A percentile compares a stretch with the other conserved stretches of the same genome.
These are phyloP conservation scores for Tubosaeta brunneosetosa DNA, from an alignment of 768 basidiomycete species.

Conservation along the genomic window DNA sequence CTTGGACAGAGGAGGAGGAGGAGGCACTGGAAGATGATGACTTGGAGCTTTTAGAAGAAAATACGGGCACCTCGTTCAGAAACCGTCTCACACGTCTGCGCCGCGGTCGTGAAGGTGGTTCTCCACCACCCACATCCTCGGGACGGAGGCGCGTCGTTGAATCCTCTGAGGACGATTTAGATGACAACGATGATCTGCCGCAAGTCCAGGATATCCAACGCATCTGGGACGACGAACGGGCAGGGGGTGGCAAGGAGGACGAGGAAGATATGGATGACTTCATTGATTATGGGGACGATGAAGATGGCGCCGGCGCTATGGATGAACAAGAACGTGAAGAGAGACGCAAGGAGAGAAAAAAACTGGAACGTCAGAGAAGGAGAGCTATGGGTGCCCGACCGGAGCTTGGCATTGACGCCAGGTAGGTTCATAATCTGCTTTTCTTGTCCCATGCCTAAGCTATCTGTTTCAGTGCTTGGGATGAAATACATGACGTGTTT, in stretches of 20 bases:
- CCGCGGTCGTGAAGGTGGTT: constrained; percentile 68
- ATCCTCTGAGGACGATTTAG: constrained; percentile 75
- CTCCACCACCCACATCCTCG: constrained; percentile 59
- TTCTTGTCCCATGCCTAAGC: constrained; percentile 7
- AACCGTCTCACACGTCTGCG: constrained; percentile 72
- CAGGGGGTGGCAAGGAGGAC: constrained; percentile 42
- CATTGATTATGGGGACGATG: constrained; percentile 74
- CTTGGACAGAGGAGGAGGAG: constrained; percentile 43
- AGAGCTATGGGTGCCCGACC: constrained; percentile 62
- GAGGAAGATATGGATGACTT: constrained; percentile 70
- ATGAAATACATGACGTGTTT: constrained; percentile 93
- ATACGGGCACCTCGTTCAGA: constrained; percentile 77
- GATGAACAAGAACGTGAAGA: constrained; percentile 76
- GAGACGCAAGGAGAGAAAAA: constrained; percentile 59
- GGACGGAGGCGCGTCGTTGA: constrained; percentile 57
- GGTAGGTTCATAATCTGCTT: constrained; percentile 44
- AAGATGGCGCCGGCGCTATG: constrained; percentile 75
- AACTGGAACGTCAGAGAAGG: constrained; percentile 60
- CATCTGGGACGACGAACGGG: constrained; percentile 76
- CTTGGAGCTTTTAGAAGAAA: constrained; percentile 78
- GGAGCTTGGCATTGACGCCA: constrained; percentile 77
- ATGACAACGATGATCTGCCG: constrained; percentile 47
- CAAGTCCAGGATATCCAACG: constrained; percentile 57
- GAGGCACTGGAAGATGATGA: constrained; percentile 82
- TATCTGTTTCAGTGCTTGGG: constrained; percentile 69